Base-by-base conservation (phyloP, 768 basidiomycete genomes). In the Coprinopsis sp. region DNA sequence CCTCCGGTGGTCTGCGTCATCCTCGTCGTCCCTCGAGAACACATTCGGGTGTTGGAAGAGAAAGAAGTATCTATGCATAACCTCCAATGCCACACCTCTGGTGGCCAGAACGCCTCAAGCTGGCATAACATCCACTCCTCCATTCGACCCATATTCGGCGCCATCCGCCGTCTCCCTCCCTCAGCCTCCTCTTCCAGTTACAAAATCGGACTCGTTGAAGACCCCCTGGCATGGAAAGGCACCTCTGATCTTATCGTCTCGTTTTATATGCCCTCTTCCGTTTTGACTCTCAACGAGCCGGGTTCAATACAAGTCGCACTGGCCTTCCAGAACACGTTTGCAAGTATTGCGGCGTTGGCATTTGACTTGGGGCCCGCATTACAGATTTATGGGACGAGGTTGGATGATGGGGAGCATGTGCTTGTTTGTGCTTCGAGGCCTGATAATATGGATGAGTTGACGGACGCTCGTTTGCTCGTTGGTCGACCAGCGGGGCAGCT, bases 1-100 rank as follows among this genome's bases (percentile, higher is more conserved):
- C 64, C 70, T 2, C 60, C 57, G 10, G 40, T 65, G 13, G 63
- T 68, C 21, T 63, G 65, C 25, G 46, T 70, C n/a, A 49, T 67
- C 13, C 51, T 71, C 8, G 49, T 51, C n/a, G 63, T 70, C 7
- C 70, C 68, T 21, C 64, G 68, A 2, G 22, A 19, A 8, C 30
- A n/a, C 8, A 53, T 71, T 19, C 54, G 49, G 43, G 47, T 56
- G 12, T 37, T 71, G 4, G 55, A 61, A 39, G 51, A 48, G 8
- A 42, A 51, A 1, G 16, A 56, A 27, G n/a, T 31, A 31, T 8
- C n/a, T 8, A 63, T 62, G 5, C 72, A 68, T 0, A 37, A 62
- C 4, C 53, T 75, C 10, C 60, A 65, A 30, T 70, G 71, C 48
- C 62, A 69, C 33, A 46, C 68, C n/a, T 11, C 5, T 8, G 38